A percentile compares a stretch with the other conserved stretches of the same genome.
These are phyloP conservation scores for Ogataea naganishii DNA, from an alignment of 805 yeast species.

Conservation along the genomic window DNA sequence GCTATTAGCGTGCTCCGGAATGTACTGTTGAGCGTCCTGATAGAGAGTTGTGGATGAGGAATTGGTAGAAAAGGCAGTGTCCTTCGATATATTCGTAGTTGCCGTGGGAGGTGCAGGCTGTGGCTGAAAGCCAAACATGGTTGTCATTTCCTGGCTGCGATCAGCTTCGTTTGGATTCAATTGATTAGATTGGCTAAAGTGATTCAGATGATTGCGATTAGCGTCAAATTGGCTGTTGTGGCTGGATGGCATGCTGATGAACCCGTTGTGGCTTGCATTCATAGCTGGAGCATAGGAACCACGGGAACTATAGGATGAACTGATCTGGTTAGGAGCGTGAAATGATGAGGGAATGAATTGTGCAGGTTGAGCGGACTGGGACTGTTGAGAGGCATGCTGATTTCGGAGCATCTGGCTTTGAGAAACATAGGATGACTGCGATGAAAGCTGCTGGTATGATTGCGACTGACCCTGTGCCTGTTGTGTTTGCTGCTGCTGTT, in stretches of 20 bases:
- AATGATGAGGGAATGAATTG: slow-evolving; percentile 29
- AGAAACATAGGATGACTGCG: slow-evolving; percentile 19
- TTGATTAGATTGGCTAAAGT: too few species aligned
- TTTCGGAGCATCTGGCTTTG: slow-evolving; percentile 12
- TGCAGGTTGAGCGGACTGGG: slow-evolving; percentile 7
- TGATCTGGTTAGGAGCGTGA: slow-evolving; percentile 39
- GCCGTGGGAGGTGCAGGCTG: slow-evolving; percentile 40
- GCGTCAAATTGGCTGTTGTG: slow-evolving; percentile 4
- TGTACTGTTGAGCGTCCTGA: slow-evolving; percentile 22
- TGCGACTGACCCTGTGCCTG: slow-evolving; percentile 6
- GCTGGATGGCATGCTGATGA: slow-evolving; percentile 5
- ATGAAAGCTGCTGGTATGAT: slow-evolving; percentile 4
- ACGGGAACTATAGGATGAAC: slow-evolving; percentile 31
- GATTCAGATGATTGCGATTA: background rate
- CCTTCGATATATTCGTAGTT: slow-evolving; percentile 46
- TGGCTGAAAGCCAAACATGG: slow-evolving; percentile 18
- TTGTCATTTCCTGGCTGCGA: too few species aligned
- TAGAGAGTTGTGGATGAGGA: slow-evolving; percentile 24
- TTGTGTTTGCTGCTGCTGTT: slow-evolving; percentile 7
- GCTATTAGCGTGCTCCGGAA: background rate
- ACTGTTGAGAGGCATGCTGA: too few species aligned
- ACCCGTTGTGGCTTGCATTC: slow-evolving; percentile 4
- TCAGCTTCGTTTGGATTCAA: too few species aligned
- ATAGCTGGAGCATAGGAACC: too few species aligned
- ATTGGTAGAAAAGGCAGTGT: slow-evolving; percentile 31